Percentiles rank a stretch among this genome's conserved stretches.
Evolutionary conservation across 352 stramenopile genomes (phyloP).

Genomic region (Plasmopara viticola): DNA sequence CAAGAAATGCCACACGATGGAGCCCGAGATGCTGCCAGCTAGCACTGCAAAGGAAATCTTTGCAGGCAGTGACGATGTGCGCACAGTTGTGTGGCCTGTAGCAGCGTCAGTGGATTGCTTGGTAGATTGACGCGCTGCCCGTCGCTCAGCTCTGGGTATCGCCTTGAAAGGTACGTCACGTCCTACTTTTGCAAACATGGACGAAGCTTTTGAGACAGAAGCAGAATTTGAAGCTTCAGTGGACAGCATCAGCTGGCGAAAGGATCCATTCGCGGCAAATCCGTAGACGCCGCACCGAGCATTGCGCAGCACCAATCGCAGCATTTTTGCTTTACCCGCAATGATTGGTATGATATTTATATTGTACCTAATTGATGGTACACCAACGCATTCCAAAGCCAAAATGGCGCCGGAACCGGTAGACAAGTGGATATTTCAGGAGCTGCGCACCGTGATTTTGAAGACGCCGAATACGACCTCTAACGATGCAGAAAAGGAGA

Average conservation of each 20-base stretch:
- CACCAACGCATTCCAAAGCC: too few relatives aligned
- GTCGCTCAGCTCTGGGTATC: conserved; percentile 54
- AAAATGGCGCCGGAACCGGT: conserved; percentile 21
- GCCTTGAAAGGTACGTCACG: conserved; percentile 51
- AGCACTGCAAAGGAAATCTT: conserved; percentile 67
- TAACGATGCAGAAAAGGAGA: conserved; percentile 26
- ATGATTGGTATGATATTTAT: not conserved
- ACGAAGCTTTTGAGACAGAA: conserved; percentile 11
- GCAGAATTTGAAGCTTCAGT: conserved; percentile 2
- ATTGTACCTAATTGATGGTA: too few relatives aligned
- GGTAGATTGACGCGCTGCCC: conserved; percentile 39
- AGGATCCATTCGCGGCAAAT: conserved; percentile 2
- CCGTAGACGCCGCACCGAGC: conserved; percentile 9
- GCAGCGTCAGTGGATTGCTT: conserved; percentile 25
- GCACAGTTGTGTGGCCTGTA: conserved; percentile 40
- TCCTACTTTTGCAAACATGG: conserved; percentile 32
- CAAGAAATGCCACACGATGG: conserved; percentile 66
- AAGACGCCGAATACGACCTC: not conserved
- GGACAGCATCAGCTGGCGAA: conserved; percentile 9
- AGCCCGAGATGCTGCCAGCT: conserved; percentile 53
- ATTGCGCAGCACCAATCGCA: conserved; percentile 24
- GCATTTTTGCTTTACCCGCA: conserved; percentile 10
- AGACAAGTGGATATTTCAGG: conserved; percentile 40
- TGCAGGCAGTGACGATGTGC: conserved; percentile 64
- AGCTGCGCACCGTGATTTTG: conserved; percentile 38